Evolutionary conservation across 1,284 basidiomycete species (phyloP), one percentile per base, ranked within the genome.

Genomic region (Fomitiporia mediterranea): DNA sequence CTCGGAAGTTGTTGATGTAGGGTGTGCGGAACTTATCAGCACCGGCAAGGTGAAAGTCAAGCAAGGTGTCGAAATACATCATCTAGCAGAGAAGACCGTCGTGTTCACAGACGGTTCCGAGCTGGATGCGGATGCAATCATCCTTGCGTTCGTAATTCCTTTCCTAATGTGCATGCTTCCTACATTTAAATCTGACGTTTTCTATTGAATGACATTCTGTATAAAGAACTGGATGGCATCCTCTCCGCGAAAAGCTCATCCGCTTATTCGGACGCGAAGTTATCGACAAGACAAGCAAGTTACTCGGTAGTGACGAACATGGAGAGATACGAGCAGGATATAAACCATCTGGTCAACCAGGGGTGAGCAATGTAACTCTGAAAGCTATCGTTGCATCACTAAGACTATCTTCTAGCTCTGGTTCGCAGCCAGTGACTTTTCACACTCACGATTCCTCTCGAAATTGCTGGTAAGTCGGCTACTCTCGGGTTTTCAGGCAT

Each of bases 1-100:
- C 6, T 42, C 11, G 2, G 11, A 19, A 72, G 71, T 67, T 68
- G 60, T 71, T 30, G 75, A 78, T 59, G 71, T 75, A 23, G 77
- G 76, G n/a, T 70, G 68, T 42, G 70, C 70, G 2, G 65, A 72
- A 7, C 56, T 69, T 25, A 67, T 72, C 19, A 58, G 59, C 11
- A 57, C 62, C 13, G 69, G 68, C 3, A 61, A 65, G 39, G 63
- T 70, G 43, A 64, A 67, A 49, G 55, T 70, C 40, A 69, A 69
- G 53, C 63, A 65, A 5, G 69, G 69, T 1, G 63, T 66, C 6
- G 69, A 68, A 55, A 60, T 73, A 23, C 59, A 60, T 7, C 55
- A 59, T 27, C 66, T 71, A 32, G 63, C 59, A 3, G n/a, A 59
- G 11, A 57, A 59, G 32, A 63, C 63, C 6, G 60, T 73, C 4